Conservation (phyloP, 2,329 filamentous ascomycete species). For the Pyrenochaeta sp. region DNA sequence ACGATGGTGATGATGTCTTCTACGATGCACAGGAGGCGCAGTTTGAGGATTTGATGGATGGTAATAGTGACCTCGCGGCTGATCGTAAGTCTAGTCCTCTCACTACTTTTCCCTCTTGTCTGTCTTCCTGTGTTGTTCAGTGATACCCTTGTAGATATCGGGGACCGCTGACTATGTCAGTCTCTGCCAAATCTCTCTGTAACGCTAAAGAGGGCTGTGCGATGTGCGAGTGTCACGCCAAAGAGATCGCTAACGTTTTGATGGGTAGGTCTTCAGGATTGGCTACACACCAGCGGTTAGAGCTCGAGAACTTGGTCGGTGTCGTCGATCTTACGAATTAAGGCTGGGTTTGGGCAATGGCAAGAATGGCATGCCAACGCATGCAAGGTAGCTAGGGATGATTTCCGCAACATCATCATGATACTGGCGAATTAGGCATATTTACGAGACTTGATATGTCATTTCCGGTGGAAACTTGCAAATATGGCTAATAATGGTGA, state of each 20-base stretch:
- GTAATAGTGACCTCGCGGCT: background rate
- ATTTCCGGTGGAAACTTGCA: too few species aligned
- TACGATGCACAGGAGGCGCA: constrained; percentile 11
- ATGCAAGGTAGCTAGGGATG: too few species aligned
- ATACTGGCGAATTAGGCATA: too few species aligned
- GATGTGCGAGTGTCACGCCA: constrained; percentile 11
- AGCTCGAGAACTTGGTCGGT: constrained; percentile 7
- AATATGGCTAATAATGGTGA: too few species aligned
- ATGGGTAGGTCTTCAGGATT: constrained; percentile 16
- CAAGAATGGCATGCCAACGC: background rate
- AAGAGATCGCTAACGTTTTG: constrained; percentile 14
- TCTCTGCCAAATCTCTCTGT: background rate
- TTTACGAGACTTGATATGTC: too few species aligned
- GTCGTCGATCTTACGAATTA: background rate
- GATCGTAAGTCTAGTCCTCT: constrained; percentile 3
- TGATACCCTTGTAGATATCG: background rate
- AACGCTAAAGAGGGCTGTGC: constrained; percentile 1
- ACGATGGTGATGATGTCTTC: constrained; percentile 8
- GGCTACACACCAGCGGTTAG: constrained; percentile 12
- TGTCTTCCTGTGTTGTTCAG: background rate
- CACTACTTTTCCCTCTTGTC: background rate
- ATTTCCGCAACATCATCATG: too few species aligned
- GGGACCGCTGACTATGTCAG: constrained; percentile 3
- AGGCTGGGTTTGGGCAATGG: background rate
- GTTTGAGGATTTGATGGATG: background rate